phyloP scores from a whole-genome alignment of 176 grass and related monocot species.

The Oryza punctata region DNA sequence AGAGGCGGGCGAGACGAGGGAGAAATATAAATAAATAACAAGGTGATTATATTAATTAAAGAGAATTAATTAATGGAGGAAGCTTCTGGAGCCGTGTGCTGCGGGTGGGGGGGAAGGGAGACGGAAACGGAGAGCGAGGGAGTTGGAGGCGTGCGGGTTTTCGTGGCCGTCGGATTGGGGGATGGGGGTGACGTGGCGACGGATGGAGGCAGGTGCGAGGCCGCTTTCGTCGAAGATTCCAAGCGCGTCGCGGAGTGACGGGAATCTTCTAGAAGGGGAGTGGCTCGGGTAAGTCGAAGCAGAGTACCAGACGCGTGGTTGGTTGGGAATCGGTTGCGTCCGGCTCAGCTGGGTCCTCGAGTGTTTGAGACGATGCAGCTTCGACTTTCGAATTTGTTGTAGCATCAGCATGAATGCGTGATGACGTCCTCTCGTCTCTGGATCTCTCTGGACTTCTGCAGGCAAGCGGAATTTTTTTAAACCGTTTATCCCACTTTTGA shows the following conservation, averaged over 20 bases:
- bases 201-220: background rate
- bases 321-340: background rate
- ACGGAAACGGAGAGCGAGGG: background rate
- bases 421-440: no score
- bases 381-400: no score
- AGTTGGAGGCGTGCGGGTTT: background rate
- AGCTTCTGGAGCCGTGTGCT: slow-evolving; percentile 47
- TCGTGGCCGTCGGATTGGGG: slow-evolving; percentile 22
- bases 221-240: slow-evolving; percentile 24
- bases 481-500: no score
- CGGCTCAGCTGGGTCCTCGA: background rate
- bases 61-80: slow-evolving; percentile 28
- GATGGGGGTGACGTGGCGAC: background rate
- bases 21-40: slow-evolving; percentile 25
- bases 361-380: no score
- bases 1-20: background rate
- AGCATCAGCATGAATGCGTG: no score
- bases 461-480: no score
- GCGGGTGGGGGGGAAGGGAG: background rate
- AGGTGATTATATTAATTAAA: background rate
- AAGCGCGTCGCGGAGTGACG: background rate
- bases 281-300: no score
- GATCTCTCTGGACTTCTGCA: no score
- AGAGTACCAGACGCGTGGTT: no score
- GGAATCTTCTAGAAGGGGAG: slow-evolving; percentile 16